Conservation (phyloP, 768 basidiomycete species). For the Agrocybe pediades region DNA sequence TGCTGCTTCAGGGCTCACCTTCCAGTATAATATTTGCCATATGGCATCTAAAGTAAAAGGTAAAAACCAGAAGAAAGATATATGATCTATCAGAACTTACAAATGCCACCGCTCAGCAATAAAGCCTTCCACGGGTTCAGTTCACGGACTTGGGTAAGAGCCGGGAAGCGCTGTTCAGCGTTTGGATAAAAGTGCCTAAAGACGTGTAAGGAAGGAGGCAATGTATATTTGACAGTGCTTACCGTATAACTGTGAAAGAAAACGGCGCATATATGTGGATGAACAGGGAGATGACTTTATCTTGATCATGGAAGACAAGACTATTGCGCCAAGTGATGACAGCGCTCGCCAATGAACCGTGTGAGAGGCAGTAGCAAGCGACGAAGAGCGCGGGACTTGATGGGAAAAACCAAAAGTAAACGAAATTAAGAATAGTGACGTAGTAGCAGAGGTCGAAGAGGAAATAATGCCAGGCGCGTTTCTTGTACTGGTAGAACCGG, state of each 20-base stretch:
- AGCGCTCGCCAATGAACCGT: constrained; percentile 89
- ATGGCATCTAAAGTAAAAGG: constrained; percentile 63
- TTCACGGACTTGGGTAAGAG: constrained; percentile 67
- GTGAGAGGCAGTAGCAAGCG: constrained; percentile 90
- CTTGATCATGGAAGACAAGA: constrained; percentile 95
- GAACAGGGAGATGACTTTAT: constrained; percentile 95
- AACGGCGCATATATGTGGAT: constrained; percentile 94
- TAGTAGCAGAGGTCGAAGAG: constrained; percentile 93
- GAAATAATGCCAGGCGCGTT: constrained; percentile 93
- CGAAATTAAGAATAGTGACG: constrained; percentile 86
- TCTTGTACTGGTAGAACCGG: constrained; percentile 87
- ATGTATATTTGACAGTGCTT: neutral
- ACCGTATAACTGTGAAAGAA: constrained; percentile 90
- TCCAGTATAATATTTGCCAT: constrained; percentile 96
- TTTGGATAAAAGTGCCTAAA: constrained; percentile 86
- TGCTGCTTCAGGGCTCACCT: constrained; percentile 42
- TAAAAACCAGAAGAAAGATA: constrained; percentile 3
- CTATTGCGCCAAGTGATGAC: constrained; percentile 99
- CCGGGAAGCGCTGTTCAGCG: constrained; percentile 84
- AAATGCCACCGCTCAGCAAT: constrained; percentile 79
- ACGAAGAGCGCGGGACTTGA: constrained; percentile 77
- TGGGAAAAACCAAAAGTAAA: constrained; percentile 92
- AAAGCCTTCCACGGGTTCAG: constrained; percentile 73
- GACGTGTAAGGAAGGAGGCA: neutral
- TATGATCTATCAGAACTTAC: constrained; percentile 47